Evolutionary conservation across 129 eudicot species (phyloP).

Genomic region (Oenanthe sinensis): DNA sequence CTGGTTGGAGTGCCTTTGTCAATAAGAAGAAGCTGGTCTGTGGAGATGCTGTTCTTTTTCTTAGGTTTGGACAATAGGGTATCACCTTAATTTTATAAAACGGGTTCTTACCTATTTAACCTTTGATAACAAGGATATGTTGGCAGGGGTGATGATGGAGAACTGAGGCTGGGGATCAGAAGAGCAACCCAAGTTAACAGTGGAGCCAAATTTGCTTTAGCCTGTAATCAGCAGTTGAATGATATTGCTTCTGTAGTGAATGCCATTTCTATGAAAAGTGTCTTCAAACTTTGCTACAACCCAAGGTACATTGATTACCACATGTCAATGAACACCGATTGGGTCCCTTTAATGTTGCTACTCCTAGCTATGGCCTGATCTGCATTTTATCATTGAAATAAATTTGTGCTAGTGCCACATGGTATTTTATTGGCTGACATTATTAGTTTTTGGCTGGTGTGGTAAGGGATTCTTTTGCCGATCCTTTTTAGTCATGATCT

Average conservation of each 20-base stretch:
- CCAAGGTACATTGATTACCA: slow-evolving; percentile 48
- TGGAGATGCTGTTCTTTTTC: slow-evolving; percentile 95
- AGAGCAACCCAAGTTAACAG: slow-evolving; percentile 54
- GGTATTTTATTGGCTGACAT: not conserved
- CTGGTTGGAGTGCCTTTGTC: slow-evolving; percentile 97
- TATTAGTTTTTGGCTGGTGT: not conserved
- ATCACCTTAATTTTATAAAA: not conserved
- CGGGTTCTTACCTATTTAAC: not conserved
- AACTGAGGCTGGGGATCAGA: slow-evolving; percentile 77
- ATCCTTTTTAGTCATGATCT: not conserved
- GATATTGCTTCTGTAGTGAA: slow-evolving; percentile 35
- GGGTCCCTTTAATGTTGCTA: not conserved
- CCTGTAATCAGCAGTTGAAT: slow-evolving; percentile 32
- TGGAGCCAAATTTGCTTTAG: slow-evolving; percentile 28
- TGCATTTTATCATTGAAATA: not conserved
- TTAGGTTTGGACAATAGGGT: slow-evolving; percentile 37
- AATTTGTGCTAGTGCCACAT: not conserved
- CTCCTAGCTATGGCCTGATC: not conserved
- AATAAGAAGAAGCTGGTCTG: slow-evolving; percentile 90
- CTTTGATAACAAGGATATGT: not conserved
- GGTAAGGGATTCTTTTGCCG: not conserved
- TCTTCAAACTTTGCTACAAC: slow-evolving; percentile 61
- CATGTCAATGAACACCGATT: not conserved
- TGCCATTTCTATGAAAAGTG: slow-evolving; percentile 45
- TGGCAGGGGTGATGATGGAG: slow-evolving; percentile 84